Conservation (phyloP, 1,284 basidiomycete genomes). For the Nidula niveotomentosa region DNA sequence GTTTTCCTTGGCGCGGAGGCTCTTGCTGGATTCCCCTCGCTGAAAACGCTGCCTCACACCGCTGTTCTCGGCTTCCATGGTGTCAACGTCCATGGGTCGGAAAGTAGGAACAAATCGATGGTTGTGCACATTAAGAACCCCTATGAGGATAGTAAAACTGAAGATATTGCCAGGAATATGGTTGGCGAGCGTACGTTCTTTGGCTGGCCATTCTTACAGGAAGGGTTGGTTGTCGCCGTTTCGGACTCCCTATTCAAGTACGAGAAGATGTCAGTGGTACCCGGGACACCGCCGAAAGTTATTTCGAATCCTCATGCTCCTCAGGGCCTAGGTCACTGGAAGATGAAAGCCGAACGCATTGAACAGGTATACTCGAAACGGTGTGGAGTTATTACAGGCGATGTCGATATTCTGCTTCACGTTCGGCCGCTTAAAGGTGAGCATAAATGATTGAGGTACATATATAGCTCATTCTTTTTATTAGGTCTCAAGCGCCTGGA, state of each 20-base stretch:
- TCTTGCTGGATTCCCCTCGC: conserved; percentile 94
- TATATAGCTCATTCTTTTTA: background rate
- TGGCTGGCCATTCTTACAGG: conserved; percentile 94
- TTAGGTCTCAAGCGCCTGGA: conserved; percentile 87
- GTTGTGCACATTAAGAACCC: conserved; percentile 83
- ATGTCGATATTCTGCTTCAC: conserved; percentile 80
- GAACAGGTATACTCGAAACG: conserved; percentile 90
- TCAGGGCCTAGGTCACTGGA: conserved; percentile 71
- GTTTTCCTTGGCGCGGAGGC: conserved; percentile 86
- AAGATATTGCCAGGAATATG: conserved; percentile 76
- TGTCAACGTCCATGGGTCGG: conserved; percentile 92
- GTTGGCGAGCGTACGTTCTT: conserved; percentile 81
- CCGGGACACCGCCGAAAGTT: conserved; percentile 55
- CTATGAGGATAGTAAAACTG: conserved; percentile 65
- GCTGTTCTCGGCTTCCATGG: conserved; percentile 82
- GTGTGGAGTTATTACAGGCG: conserved; percentile 84
- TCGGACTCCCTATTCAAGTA: conserved; percentile 91
- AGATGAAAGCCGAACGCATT: conserved; percentile 76
- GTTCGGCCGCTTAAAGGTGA: conserved; percentile 85
- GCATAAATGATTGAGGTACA: conserved; percentile 9
- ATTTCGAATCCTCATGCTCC: conserved; percentile 72
- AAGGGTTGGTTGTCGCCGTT: conserved; percentile 85
- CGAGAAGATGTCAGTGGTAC: conserved; percentile 64
- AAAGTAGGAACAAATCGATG: conserved; percentile 92
- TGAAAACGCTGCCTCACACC: conserved; percentile 86